Evolutionary conservation across 345 rosid genomes (phyloP).

Genomic region (Cochlearia excelsa): DNA sequence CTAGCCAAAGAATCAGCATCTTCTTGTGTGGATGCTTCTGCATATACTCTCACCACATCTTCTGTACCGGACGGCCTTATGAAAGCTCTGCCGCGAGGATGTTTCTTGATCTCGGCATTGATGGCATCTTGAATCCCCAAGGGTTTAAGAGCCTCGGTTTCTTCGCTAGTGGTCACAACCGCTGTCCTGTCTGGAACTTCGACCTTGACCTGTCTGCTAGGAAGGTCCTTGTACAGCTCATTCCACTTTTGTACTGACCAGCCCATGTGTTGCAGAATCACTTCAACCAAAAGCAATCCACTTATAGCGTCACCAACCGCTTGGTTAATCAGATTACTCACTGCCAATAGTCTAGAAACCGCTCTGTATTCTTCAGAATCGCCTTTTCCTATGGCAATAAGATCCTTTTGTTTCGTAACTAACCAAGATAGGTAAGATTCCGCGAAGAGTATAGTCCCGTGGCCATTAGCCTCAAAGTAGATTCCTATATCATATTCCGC

Average conservation of each 20-base stretch:
- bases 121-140: slow-evolving; percentile 84
- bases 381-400: slow-evolving; percentile 40
- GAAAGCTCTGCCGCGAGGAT: slow-evolving; percentile 62
- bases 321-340: slow-evolving; percentile 84
- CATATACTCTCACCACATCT: slow-evolving; percentile 88
- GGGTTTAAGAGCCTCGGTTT: slow-evolving; percentile 76
- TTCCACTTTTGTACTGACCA: slow-evolving; percentile 84
- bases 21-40: slow-evolving; percentile 86
- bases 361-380: slow-evolving; percentile 67
- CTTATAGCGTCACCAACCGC: slow-evolving; percentile 97
- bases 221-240: slow-evolving; percentile 79
- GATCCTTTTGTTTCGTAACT: slow-evolving; percentile 45
- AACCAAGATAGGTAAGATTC: slow-evolving; percentile 56
- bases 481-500: slow-evolving; percentile 80
- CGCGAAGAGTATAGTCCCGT: slow-evolving; percentile 85
- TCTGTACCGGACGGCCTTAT: slow-evolving; percentile 93
- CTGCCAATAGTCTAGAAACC: slow-evolving; percentile 68
- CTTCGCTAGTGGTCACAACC: slow-evolving; percentile 67
- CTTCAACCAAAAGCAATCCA: slow-evolving; percentile 85
- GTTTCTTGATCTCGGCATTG: slow-evolving; percentile 63
- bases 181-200: slow-evolving; percentile 86
- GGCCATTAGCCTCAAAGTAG: slow-evolving; percentile 98
- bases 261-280: slow-evolving; percentile 62
- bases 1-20: slow-evolving; percentile 69
- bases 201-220: slow-evolving; percentile 90